Base-by-base conservation (phyloP, 2,329 filamentous ascomycete genomes). In the Phialemoniopsis sp. region DNA sequence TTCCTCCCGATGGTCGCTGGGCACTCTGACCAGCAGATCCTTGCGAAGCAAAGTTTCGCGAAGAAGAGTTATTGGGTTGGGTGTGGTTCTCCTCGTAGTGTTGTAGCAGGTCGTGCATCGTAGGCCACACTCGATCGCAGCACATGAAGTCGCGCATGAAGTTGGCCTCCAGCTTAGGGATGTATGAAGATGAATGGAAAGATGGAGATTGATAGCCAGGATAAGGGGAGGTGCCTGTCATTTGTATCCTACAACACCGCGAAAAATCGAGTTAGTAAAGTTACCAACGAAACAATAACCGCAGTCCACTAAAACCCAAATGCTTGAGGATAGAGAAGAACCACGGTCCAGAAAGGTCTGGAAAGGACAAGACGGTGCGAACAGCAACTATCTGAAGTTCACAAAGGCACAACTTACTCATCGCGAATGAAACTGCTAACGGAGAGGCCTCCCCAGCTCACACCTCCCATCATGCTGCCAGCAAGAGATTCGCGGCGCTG, bases 121-220 rank as follows among this genome's bases (percentile, higher is more conserved):
- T 94, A 17, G 90, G 86, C 50, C 96, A 76, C 26, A 85, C 91
- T 54, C 88, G 79, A 54, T 89, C 89, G 66, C 93, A 98, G 68
- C 93, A 98, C 38, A 85, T 85, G 66, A 97, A 97, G 67, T 97
- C 90, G 63, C 85, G 85, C 88, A 97, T 94, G 62, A 96, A 98
- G 57, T 91, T 93, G 45, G 91, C 91, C 64, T 98, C 93, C 57
- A 96, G 81, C 63, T 95, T 96, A 9, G 90, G 91, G 2, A 96
- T 78, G 59, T 97, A 97, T 18, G 93, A 97, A 7, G 90, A 95
- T 1, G 91, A 97, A 63, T 97, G 91, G 54, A 89, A 94, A 2
- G 91, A 96, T 1, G 93, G 89, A n/a, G 90, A 95, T 61, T 90
- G 85, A 53, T 90, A 79, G 42, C 76, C 82, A 43, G 68, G 61